A percentile compares a stretch with the other conserved stretches of the same genome.
Conservation (phyloP, 2,329 filamentous ascomycete genomes). For the Neocatenulostroma microsporum region DNA sequence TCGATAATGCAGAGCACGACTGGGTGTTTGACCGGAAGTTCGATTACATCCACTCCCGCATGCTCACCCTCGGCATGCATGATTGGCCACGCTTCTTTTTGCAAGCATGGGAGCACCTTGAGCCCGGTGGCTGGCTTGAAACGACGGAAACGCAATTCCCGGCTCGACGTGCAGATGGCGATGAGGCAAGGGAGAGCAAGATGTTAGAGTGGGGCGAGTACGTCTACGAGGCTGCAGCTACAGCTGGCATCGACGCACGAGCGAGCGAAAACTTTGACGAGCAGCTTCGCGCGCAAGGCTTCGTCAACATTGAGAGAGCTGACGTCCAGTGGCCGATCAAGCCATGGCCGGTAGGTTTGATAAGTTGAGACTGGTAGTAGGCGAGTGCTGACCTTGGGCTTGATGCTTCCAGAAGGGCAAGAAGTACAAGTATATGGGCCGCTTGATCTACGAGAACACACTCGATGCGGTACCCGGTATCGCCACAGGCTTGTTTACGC, state of each 20-base stretch:
- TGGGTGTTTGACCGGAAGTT: slow-evolving; percentile 24
- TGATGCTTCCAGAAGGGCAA: too few relatives aligned
- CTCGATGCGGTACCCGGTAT: slow-evolving; percentile 34
- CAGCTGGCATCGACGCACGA: slow-evolving; percentile 7
- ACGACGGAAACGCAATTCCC: slow-evolving; percentile 5
- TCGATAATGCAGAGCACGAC: slow-evolving; percentile 27
- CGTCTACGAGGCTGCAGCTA: slow-evolving; percentile 4
- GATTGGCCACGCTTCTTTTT: slow-evolving; percentile 31
- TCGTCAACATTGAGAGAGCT: slow-evolving; percentile 35
- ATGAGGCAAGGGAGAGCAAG: neutral
- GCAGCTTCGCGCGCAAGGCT: slow-evolving; percentile 31
- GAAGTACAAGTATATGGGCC: slow-evolving; percentile 30
- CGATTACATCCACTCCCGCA: slow-evolving; percentile 39
- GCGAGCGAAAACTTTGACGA: slow-evolving; percentile 4
- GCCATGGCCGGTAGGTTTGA: slow-evolving; percentile 30
- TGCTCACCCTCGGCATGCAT: slow-evolving; percentile 38
- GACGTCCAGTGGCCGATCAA: slow-evolving; percentile 33
- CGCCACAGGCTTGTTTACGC: slow-evolving; percentile 33
- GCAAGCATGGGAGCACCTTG: slow-evolving; percentile 10
- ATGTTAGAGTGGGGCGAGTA: slow-evolving; percentile 7
- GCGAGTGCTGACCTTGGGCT: too few relatives aligned
- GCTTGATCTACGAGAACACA: slow-evolving; percentile 12
- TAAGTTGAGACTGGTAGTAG: too few relatives aligned
- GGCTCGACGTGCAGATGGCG: slow-evolving; percentile 2
- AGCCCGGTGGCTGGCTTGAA: slow-evolving; percentile 15